Evolutionary conservation across 2,329 filamentous ascomycete genomes (phyloP).

Genomic region (Dactylellina sp.): DNA sequence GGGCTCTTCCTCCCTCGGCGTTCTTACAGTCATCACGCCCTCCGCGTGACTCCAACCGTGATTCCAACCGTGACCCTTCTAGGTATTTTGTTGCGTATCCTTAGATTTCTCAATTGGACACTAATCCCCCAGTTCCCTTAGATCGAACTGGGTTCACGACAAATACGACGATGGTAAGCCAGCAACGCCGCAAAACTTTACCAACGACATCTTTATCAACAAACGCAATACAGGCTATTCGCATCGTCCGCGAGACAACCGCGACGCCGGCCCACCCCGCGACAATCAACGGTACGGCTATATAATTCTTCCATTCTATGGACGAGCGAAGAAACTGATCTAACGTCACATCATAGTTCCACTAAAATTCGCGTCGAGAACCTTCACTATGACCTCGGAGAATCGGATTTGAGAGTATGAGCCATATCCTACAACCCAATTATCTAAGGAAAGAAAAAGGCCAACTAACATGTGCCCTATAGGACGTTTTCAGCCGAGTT

Average conservation of each 20-base stretch:
- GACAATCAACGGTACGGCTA: constrained; percentile 37
- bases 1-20: constrained; percentile 44
- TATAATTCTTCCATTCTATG: no score
- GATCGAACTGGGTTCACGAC: constrained; percentile 55
- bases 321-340: no score
- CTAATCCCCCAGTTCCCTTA: no score
- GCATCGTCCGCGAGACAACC: constrained; percentile 37
- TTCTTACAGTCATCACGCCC: constrained; percentile 50
- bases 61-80: constrained; percentile 26
- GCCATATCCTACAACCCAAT: no score
- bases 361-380: constrained; percentile 86
- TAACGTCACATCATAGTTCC: constrained; percentile 60
- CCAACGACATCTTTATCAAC: constrained; percentile 5
- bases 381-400: constrained; percentile 89
- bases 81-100: constrained; percentile 13
- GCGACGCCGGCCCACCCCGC: constrained; percentile 8
- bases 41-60: constrained; percentile 31
- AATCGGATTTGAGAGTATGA: constrained; percentile 62
- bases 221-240: constrained; percentile 22
- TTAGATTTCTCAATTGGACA: no score
- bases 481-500: constrained; percentile 54
- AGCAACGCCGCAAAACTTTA: background rate
- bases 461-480: background rate
- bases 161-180: constrained; percentile 52
- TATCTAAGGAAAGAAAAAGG: background rate